phyloP scores from a whole-genome alignment of 1,284 basidiomycete genomes.

The Rhodotorula sp. region DNA sequence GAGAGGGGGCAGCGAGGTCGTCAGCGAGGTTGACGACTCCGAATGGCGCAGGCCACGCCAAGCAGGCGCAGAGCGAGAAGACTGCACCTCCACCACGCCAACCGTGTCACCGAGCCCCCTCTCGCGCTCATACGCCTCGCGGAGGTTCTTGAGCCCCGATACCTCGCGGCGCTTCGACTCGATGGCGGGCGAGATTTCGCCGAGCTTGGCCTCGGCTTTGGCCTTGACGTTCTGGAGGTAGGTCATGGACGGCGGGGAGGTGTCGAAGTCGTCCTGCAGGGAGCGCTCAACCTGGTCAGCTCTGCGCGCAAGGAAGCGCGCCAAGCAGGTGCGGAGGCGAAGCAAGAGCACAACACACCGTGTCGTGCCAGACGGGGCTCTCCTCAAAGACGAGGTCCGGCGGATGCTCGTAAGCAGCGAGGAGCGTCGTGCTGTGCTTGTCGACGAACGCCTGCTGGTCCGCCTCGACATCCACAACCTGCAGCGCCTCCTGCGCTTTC shows the following conservation, averaged over 20 bases:
- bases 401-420: slow-evolving; percentile 33
- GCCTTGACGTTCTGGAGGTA: slow-evolving; percentile 40
- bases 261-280: slow-evolving; percentile 32
- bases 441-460: slow-evolving; percentile 36
- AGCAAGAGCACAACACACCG: slow-evolving; percentile 23
- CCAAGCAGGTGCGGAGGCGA: neutral
- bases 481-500: slow-evolving; percentile 5
- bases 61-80: neutral
- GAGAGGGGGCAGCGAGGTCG: no score
- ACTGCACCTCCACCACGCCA: slow-evolving; percentile 64
- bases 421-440: slow-evolving; percentile 1
- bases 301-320: neutral
- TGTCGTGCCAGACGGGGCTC: slow-evolving; percentile 39
- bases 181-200: slow-evolving; percentile 63
- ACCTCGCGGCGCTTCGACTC: slow-evolving; percentile 63
- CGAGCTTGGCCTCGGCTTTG: slow-evolving; percentile 55
- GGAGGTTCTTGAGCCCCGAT: slow-evolving; percentile 58
- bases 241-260: slow-evolving; percentile 9
- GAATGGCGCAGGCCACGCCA: no score
- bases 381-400: slow-evolving; percentile 37
- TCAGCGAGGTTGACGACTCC: no score
- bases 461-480: slow-evolving; percentile 18
- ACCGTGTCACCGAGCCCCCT: slow-evolving; percentile 61
- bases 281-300: no score
- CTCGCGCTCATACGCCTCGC: slow-evolving; percentile 60